A percentile compares a stretch with the other conserved stretches of the same genome.
phyloP scores from a whole-genome alignment of 164 flowering plant species.

The Hamamelis virginiana region DNA sequence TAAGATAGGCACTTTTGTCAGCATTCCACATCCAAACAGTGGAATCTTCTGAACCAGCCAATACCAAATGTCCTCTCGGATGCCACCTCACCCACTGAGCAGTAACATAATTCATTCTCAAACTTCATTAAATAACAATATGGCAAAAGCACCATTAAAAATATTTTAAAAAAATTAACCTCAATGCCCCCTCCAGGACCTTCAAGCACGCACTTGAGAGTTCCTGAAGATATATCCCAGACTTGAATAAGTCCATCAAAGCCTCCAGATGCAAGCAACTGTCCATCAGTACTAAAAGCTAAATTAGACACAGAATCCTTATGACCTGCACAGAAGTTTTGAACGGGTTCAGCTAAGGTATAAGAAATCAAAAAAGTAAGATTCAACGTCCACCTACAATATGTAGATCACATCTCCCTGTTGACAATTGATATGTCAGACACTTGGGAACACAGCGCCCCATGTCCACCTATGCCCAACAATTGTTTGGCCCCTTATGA shows the following conservation, averaged over 20 bases:
- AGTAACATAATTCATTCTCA: constrained; percentile 15
- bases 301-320: constrained; percentile 68
- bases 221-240: constrained; percentile 64
- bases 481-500: background rate
- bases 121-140: background rate
- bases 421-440: too few relatives aligned
- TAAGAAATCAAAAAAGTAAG: background rate
- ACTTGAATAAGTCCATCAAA: constrained; percentile 72
- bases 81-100: constrained; percentile 97
- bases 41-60: constrained; percentile 91
- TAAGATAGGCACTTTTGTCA: constrained; percentile 58
- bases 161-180: constrained; percentile 43
- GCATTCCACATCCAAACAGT: constrained; percentile 96
- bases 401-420: background rate
- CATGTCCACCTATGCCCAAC: background rate
- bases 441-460: background rate
- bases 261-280: constrained; percentile 86
- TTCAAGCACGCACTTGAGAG: constrained; percentile 62
- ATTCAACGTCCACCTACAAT: background rate
- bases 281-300: constrained; percentile 83
- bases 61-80: constrained; percentile 79
- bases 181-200: constrained; percentile 87
- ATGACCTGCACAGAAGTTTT: constrained; percentile 55
- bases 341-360: background rate
- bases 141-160: background rate